Conservation (phyloP, 1,284 basidiomycete species). For the Kwoniella shivajii region DNA sequence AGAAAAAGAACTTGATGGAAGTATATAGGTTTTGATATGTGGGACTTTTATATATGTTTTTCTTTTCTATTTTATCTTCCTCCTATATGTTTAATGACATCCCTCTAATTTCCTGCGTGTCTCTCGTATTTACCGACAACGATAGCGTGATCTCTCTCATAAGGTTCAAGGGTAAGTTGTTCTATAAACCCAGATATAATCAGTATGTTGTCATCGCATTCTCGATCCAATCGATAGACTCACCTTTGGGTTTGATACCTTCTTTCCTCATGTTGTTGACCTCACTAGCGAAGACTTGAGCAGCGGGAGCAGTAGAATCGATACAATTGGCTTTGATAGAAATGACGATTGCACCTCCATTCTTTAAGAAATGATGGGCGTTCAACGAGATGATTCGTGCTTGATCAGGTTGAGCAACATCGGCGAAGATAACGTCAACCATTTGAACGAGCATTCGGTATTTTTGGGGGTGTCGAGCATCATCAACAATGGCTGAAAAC, state of each 20-base stretch:
- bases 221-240: too few relatives aligned
- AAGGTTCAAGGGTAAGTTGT: slow-evolving; percentile 62
- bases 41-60: not conserved
- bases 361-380: slow-evolving; percentile 94
- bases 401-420: slow-evolving; percentile 98
- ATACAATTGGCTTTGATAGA: slow-evolving; percentile 99
- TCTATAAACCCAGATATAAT: too few relatives aligned
- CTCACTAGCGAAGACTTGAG: slow-evolving; percentile 87
- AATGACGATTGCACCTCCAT: slow-evolving; percentile 88
- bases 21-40: not conserved
- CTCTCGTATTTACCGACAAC: slow-evolving; percentile 54
- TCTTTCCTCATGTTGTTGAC: slow-evolving; percentile 79
- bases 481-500: slow-evolving; percentile 84
- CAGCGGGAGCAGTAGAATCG: slow-evolving; percentile 89
- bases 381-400: slow-evolving; percentile 93
- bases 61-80: not conserved
- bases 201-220: too few relatives aligned
- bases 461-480: slow-evolving; percentile 91
- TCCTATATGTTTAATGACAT: not conserved
- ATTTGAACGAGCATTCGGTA: slow-evolving; percentile 93
- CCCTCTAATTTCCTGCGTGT: slow-evolving; percentile 27
- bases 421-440: slow-evolving; percentile 96
- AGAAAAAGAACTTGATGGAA: too few relatives aligned
- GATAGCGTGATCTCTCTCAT: slow-evolving; percentile 57
- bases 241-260: slow-evolving; percentile 90